phyloP scores from a whole-genome alignment of 495 filamentous ascomycete species.

The Trichoderma orchidacearum region DNA sequence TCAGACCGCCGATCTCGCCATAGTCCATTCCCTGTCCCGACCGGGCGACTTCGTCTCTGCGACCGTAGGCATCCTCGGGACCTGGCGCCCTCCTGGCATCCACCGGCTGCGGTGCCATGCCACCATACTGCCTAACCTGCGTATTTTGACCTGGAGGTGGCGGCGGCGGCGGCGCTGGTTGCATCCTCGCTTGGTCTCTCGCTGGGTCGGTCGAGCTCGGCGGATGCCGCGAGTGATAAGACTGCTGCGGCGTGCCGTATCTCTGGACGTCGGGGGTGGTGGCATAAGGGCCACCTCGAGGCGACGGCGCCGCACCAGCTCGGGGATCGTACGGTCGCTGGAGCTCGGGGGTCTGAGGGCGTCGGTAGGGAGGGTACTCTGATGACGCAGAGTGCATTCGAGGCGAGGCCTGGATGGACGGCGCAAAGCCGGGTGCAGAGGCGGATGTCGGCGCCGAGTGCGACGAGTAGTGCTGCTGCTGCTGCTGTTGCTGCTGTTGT shows the following conservation, averaged over 20 bases:
- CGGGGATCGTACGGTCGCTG: constrained; percentile 34
- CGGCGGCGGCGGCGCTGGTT: constrained; percentile 20
- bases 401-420: constrained; percentile 36
- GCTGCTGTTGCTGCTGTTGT: constrained; percentile 31
- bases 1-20: constrained; percentile 30
- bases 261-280: constrained; percentile 38
- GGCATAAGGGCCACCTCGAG: constrained; percentile 21
- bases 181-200: constrained; percentile 26
- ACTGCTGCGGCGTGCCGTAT: constrained; percentile 36
- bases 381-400: constrained; percentile 25
- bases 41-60: constrained; percentile 24
- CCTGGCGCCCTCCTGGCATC: constrained; percentile 20
- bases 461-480: constrained; percentile 39
- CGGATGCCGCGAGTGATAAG: constrained; percentile 4
- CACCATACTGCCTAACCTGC: constrained; percentile 34
- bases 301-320: constrained; percentile 30
- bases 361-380: constrained; percentile 49
- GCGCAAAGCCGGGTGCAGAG: constrained; percentile 27
- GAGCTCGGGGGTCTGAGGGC: constrained; percentile 65
- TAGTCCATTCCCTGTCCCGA: constrained; percentile 19
- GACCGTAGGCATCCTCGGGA: constrained; percentile 25
- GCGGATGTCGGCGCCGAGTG: constrained; percentile 33
- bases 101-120: constrained; percentile 22
- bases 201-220: constrained; percentile 20
- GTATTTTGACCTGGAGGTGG: constrained; percentile 29